A percentile compares a stretch with the other conserved stretches of the same genome.
These are phyloP conservation scores for Phytophthora europaea DNA, from an alignment of 352 stramenopile genomes.

Conservation along the genomic window DNA sequence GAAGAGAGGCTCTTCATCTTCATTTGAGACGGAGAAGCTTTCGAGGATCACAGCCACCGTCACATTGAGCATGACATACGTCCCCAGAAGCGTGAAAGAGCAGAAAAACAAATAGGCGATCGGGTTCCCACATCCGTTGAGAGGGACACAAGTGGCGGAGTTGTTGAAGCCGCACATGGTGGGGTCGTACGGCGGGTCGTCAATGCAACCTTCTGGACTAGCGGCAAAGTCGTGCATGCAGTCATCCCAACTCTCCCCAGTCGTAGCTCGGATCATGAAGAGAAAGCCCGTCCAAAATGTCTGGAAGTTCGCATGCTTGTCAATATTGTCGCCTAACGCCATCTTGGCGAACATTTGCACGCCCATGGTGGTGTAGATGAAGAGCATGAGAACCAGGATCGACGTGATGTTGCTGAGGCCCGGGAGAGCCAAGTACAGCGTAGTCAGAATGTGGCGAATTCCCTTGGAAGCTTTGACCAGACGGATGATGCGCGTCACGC, in stretches of 20 bases:
- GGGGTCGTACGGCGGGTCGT: constrained; percentile 67
- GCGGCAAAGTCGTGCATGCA: constrained; percentile 90
- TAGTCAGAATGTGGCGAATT: constrained; percentile 91
- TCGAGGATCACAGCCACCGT: constrained; percentile 97
- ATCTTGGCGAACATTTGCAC: constrained; percentile 94
- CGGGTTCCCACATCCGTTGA: constrained; percentile 85
- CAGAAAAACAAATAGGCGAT: constrained; percentile 80
- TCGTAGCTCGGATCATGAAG: constrained; percentile 91
- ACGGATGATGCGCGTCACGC: constrained; percentile 86
- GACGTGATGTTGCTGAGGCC: constrained; percentile 91
- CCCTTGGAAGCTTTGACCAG: constrained; percentile 88
- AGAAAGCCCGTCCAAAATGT: constrained; percentile 90
- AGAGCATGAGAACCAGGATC: constrained; percentile 93
- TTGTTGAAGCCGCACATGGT: constrained; percentile 81
- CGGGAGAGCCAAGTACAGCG: constrained; percentile 91
- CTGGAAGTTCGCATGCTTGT: constrained; percentile 93
- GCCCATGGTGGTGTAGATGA: constrained; percentile 94
- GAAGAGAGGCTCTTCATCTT: constrained; percentile 90
- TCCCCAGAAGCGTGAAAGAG: constrained; percentile 92
- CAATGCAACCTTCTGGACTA: constrained; percentile 52
- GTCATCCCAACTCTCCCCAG: constrained; percentile 93
- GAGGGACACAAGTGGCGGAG: constrained; percentile 60
- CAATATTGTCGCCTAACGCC: constrained; percentile 71
- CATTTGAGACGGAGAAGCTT: constrained; percentile 84
- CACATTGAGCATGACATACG: constrained; percentile 95